Base-by-base conservation (phyloP, 768 basidiomycete genomes). In the Lactarius sp. region DNA sequence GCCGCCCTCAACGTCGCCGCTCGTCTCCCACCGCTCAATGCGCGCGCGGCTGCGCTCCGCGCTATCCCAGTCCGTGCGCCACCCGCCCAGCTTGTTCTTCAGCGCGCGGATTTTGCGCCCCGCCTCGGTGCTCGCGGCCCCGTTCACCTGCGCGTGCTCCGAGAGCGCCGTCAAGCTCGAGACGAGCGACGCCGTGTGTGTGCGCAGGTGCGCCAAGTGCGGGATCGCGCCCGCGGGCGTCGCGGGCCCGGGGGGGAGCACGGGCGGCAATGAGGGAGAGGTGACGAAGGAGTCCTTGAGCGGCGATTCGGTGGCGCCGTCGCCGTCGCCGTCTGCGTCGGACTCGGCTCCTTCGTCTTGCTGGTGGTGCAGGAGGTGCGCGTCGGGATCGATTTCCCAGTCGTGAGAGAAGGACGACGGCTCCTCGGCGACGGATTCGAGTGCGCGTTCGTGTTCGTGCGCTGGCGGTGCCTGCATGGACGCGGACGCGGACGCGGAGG, bases 111-210 rank as follows among this genome's bases (percentile, higher is more conserved):
- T 85, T 75, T 90, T 92, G 44, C 92, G 82, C 52, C 90, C 91
- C 0, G 92, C 88, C 61, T 95, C 92, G 1, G 91, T 85, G 10
- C 90, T 87, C 4, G 87, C 88, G 1, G 89, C 93, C 10, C 87
- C 85, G 70, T 92, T 92, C 55, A 93, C 90, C 72, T 95, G 92
- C 14, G 91, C 88, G 64, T 93, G 90, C 70, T 95, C 92, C 31
- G 88, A 91, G 67, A 94, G 84, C 39, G 85, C 83, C 2, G 85
- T 81, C 51, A 95, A 81, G 12, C 90, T 88, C 27, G 85, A 76
- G 52, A 88, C 85, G 56, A 94, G 82, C 9, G 90, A 87, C 9
- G 85, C 73, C 0, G 92, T 94, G 71, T 85, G 81, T 27, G 84
- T 81, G 49, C 92, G 87, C 61, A 94, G 78, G 66, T 88, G 81